phyloP scores from a whole-genome alignment of 768 basidiomycete genomes.

The Cystobasidium onofrii region DNA sequence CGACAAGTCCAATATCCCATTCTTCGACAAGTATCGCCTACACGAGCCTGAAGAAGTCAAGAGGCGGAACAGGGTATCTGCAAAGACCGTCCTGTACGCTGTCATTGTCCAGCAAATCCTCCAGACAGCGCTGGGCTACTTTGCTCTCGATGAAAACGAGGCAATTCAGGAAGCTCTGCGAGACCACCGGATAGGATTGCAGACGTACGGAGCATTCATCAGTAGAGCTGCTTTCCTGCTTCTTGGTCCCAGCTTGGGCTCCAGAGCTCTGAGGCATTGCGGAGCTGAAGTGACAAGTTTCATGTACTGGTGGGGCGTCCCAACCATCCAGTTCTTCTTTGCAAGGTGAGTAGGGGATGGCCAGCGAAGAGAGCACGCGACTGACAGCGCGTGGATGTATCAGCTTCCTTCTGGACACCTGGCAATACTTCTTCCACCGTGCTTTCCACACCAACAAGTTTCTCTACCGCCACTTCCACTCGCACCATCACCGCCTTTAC shows the following conservation, averaged over 20 bases:
- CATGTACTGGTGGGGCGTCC: slow-evolving; percentile 90
- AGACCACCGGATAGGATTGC: slow-evolving; percentile 44
- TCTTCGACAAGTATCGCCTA: slow-evolving; percentile 73
- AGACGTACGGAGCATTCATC: slow-evolving; percentile 18
- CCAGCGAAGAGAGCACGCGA: too few species aligned
- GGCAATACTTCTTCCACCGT: slow-evolving; percentile 96
- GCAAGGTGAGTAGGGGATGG: slow-evolving; percentile 64
- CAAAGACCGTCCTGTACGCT: slow-evolving; percentile 62
- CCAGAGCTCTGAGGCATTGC: slow-evolving; percentile 21
- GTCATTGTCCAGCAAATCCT: slow-evolving; percentile 78
- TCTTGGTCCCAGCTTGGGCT: slow-evolving; percentile 28
- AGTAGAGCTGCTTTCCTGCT: background rate
- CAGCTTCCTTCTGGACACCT: slow-evolving; percentile 85
- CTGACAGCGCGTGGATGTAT: background rate
- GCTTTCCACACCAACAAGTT: slow-evolving; percentile 81
- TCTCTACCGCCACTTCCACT: slow-evolving; percentile 84
- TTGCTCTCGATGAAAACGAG: slow-evolving; percentile 53
- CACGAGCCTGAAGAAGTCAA: slow-evolving; percentile 77
- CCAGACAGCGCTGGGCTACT: slow-evolving; percentile 70
- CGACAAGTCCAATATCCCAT: slow-evolving; percentile 59
- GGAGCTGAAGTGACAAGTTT: slow-evolving; percentile 32
- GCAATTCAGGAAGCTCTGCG: slow-evolving; percentile 41
- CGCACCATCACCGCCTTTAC: slow-evolving; percentile 88
- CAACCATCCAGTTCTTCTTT: slow-evolving; percentile 59
- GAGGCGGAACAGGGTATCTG: slow-evolving; percentile 65